phyloP scores from a whole-genome alignment of 345 rosid species.

The Eucalyptus curtisii region DNA sequence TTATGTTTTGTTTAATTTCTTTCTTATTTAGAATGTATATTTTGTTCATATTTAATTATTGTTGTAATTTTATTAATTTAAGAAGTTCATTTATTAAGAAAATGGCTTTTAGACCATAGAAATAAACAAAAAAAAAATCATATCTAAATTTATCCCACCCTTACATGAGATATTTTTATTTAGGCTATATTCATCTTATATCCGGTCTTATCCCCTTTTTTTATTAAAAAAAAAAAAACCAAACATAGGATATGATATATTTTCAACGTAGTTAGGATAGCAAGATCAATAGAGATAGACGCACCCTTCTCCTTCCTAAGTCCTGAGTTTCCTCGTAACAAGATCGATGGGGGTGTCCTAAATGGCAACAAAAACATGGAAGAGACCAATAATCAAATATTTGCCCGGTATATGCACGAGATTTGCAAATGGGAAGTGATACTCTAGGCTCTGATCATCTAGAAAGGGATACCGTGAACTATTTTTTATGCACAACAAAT shows the following conservation, averaged over 20 bases:
- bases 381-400: not conserved
- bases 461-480: too few species aligned
- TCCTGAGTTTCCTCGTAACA: not conserved
- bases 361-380: not conserved
- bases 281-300: not conserved
- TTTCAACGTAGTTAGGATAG: not conserved
- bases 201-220: not conserved
- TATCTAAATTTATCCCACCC: not conserved
- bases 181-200: not conserved
- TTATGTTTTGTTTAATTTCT: too few species aligned
- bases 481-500: too few species aligned
- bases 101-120: not conserved
- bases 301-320: not conserved
- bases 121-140: too few species aligned
- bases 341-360: not conserved
- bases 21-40: not conserved
- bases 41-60: too few species aligned
- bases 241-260: too few species aligned
- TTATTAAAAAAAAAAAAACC: rapidly evolving
- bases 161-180: not conserved
- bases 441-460: not conserved
- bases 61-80: too few species aligned
- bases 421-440: not conserved
- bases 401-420: not conserved
- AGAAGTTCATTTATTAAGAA: too few species aligned